These are phyloP conservation scores for Suillus brevipes DNA, from an alignment of 768 basidiomycete species.

Conservation along the genomic window DNA sequence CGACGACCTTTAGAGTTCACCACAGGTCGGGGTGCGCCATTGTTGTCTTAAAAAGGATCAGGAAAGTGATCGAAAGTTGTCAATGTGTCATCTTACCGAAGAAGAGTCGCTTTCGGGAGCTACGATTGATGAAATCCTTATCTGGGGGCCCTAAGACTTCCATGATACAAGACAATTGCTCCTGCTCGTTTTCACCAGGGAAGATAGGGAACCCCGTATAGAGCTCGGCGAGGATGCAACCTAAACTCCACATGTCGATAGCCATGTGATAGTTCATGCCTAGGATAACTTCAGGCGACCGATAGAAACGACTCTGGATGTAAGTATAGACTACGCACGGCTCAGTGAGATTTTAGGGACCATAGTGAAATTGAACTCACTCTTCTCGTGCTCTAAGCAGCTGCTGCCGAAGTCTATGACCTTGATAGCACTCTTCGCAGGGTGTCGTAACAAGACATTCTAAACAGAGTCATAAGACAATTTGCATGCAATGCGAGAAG, in stretches of 20 bases:
- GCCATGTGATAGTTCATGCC: slow-evolving; percentile 99
- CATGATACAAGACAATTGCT: slow-evolving; percentile 98
- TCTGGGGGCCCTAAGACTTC: slow-evolving; percentile 96
- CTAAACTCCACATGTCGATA: slow-evolving; percentile 99
- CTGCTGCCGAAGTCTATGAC: slow-evolving; percentile 99
- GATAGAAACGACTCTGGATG: slow-evolving; percentile 99
- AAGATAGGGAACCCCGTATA: slow-evolving; percentile 99
- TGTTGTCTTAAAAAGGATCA: slow-evolving; percentile 63
- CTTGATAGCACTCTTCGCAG: slow-evolving; percentile 94
- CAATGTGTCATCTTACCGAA: slow-evolving; percentile 67
- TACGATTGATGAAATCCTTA: slow-evolving; percentile 91
- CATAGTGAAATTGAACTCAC: slow-evolving; percentile 47
- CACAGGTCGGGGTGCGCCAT: slow-evolving; percentile 88
- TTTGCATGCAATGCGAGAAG: not conserved
- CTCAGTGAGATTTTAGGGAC: slow-evolving; percentile 9
- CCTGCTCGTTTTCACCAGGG: slow-evolving; percentile 98
- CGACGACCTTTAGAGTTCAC: slow-evolving; percentile 96
- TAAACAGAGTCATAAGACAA: slow-evolving; percentile 31
- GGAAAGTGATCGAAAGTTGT: not conserved
- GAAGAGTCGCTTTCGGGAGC: slow-evolving; percentile 91
- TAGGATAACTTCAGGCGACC: slow-evolving; percentile 98
- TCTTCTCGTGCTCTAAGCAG: slow-evolving; percentile 98
- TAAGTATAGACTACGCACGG: slow-evolving; percentile 86
- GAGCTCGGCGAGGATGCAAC: slow-evolving; percentile 95
- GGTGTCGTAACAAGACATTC: slow-evolving; percentile 95